These are phyloP conservation scores for Gastrolobium bilobum DNA, from an alignment of 306 rosid genomes.

Conservation along the genomic window DNA sequence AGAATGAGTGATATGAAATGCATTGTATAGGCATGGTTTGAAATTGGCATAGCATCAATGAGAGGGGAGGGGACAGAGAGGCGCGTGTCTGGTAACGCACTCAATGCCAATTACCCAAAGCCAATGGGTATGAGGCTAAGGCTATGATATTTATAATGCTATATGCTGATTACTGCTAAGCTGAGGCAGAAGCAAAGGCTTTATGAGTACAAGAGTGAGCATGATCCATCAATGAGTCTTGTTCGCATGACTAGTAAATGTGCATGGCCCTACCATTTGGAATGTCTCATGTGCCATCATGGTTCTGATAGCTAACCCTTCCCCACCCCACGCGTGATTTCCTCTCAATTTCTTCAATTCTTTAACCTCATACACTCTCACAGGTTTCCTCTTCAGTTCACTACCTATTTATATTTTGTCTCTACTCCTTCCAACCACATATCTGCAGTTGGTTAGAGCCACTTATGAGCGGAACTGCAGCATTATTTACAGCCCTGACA, in stretches of 20 bases:
- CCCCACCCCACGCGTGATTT: constrained; percentile 64
- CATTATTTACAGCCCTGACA: constrained; percentile 32
- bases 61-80: constrained; percentile 21
- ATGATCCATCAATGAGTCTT: constrained; percentile 15
- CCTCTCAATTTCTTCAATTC: constrained; percentile 53
- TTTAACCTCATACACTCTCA: background rate
- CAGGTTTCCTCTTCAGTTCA: constrained; percentile 23
- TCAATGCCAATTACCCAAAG: constrained; percentile 32
- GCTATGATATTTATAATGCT: background rate
- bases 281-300: constrained; percentile 49
- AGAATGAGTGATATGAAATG: constrained; percentile 8
- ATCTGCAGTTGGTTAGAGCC: background rate
- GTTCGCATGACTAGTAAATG: constrained; percentile 33
- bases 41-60: constrained; percentile 35
- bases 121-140: background rate
- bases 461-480: constrained; percentile 39
- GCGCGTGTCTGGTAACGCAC: constrained; percentile 46
- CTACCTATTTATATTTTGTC: constrained; percentile 42
- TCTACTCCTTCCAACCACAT: constrained; percentile 40
- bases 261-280: constrained; percentile 54
- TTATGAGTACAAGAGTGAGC: constrained; percentile 23
- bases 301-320: background rate
- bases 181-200: constrained; percentile 3
- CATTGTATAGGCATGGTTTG: constrained; percentile 18
- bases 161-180: background rate